These are phyloP conservation scores for Diplogelasinospora grovesii DNA, from an alignment of 495 filamentous ascomycete genomes.

Conservation along the genomic window DNA sequence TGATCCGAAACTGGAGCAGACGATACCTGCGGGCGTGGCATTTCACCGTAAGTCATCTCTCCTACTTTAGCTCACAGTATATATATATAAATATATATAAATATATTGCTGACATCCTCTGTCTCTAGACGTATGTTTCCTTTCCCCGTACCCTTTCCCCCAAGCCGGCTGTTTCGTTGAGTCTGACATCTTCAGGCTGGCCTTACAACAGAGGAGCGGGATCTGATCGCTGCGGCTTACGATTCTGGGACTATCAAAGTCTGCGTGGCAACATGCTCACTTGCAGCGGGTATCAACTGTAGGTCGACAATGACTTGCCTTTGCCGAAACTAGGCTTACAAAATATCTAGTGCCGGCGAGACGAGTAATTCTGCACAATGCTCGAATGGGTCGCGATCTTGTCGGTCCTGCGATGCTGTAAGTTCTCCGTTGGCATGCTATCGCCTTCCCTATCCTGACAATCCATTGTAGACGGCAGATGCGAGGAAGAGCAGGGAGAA, in stretches of 20 bases:
- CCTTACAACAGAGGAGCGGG: conserved; percentile 73
- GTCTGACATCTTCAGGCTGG: conserved; percentile 50
- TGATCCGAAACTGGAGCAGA: conserved; percentile 60
- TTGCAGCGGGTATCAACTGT: conserved; percentile 80
- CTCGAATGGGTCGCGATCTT: conserved; percentile 69
- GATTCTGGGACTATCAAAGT: conserved; percentile 63
- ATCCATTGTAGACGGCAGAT: conserved; percentile 59
- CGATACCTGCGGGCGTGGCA: conserved; percentile 59
- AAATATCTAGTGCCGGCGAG: conserved; percentile 44
- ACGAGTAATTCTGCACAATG: conserved; percentile 72
- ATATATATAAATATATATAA: too few species aligned
- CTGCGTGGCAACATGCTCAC: conserved; percentile 73
- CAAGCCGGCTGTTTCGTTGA: too few species aligned
- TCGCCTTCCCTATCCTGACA: conserved; percentile 1
- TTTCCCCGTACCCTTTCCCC: background rate
- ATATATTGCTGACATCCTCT: background rate
- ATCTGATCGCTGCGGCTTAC: conserved; percentile 66
- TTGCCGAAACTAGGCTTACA: background rate
- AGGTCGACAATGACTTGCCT: background rate
- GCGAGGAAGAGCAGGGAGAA: conserved; percentile 76
- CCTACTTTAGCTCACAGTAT: background rate
- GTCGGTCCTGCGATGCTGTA: conserved; percentile 72
- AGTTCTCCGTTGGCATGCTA: conserved; percentile 15
- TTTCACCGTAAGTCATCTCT: conserved; percentile 56
- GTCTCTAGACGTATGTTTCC: conserved; percentile 12